Base-by-base conservation (phyloP, 2,329 filamentous ascomycete genomes). In the Fusarium newnesense region DNA sequence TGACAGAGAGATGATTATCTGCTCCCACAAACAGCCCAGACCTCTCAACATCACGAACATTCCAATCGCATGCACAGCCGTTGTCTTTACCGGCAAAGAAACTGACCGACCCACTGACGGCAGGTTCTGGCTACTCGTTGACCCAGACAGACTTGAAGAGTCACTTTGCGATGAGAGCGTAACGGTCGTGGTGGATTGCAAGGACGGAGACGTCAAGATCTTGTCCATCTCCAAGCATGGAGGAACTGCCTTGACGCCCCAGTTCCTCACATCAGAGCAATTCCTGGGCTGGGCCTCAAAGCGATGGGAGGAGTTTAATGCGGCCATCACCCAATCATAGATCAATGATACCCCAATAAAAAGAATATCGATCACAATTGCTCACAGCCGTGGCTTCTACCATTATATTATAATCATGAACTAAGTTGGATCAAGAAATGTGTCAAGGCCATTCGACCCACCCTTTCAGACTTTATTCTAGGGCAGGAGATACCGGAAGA, bases 141-240 rank as follows among this genome's bases (percentile, higher is more conserved):
- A 99, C 83, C 94, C 94, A 5, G 96, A 99, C 83, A 89, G 91
- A 28, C 92, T 97, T 75, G 96, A 99, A 84, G 96, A 98, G 84
- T 89, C 88, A 13, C 83, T 97, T 47, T 97, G 94, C 79, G 87
- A 91, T 69, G 96, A 99, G 86, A 88, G 83, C n/a, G 85, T 96
- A n/a, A 95, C 92, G 6, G 84, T 97, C 39, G 91, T 96, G 54
- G 89, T 97, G n/a, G 93, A 96, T 79, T 85, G 84, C 67, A 83
- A 80, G 18, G 77, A 79, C n/a, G 87, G 85, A 3, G 83, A 85
- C 56, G 87, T 86, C 7, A 88, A 87, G 76, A 85, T 97, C 24
- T 76, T 94, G 73, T 89, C 88, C 56, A 87, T 98, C 69, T 94
- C 96, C 77, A 98, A 97, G 86, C 90, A 88, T 72, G 96, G 96